Percentiles rank a stretch among this genome's conserved stretches.
Evolutionary conservation across 495 filamentous ascomycete genomes (phyloP).

Genomic region (Neurospora intermedia): DNA sequence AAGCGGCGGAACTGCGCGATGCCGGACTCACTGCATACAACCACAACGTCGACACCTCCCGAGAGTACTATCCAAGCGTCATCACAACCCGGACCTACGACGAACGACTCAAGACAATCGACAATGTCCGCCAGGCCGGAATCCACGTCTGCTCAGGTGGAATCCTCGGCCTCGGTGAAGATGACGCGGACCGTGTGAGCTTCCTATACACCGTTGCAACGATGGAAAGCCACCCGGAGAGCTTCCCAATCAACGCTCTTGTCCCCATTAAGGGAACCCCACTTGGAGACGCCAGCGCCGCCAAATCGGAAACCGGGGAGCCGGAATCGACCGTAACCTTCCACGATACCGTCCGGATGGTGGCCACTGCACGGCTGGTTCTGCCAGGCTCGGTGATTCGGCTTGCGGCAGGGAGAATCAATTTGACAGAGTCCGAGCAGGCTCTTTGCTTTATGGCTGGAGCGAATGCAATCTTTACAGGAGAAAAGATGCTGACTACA

Average conservation of each 20-base stretch:
- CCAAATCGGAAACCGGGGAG: background rate
- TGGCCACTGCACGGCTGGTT: constrained; percentile 67
- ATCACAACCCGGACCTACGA: constrained; percentile 78
- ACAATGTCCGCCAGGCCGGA: constrained; percentile 66
- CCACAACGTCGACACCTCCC: constrained; percentile 80
- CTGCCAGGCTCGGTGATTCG: constrained; percentile 74
- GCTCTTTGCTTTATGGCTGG: constrained; percentile 75
- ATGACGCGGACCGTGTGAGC: constrained; percentile 61
- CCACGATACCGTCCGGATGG: constrained; percentile 58
- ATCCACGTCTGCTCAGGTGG: constrained; percentile 81
- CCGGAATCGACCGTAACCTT: constrained; percentile 43
- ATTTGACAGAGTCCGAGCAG: constrained; percentile 73
- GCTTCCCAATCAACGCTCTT: constrained; percentile 75
- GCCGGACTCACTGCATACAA: constrained; percentile 83
- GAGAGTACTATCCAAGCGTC: constrained; percentile 71
- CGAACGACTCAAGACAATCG: constrained; percentile 64
- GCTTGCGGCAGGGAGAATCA: constrained; percentile 68
- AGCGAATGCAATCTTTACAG: constrained; percentile 81
- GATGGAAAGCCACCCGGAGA: constrained; percentile 67
- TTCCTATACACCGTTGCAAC: constrained; percentile 68
- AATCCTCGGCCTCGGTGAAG: constrained; percentile 72
- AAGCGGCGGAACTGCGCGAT: constrained; percentile 68
- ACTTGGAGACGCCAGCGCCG: constrained; percentile 54
- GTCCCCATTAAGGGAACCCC: constrained; percentile 82
- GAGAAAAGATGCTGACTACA: constrained; percentile 86